A percentile compares a stretch with the other conserved stretches of the same genome.
These are phyloP conservation scores for Nymphaea colorata DNA, from an alignment of 164 flowering plant species.

Conservation along the genomic window DNA sequence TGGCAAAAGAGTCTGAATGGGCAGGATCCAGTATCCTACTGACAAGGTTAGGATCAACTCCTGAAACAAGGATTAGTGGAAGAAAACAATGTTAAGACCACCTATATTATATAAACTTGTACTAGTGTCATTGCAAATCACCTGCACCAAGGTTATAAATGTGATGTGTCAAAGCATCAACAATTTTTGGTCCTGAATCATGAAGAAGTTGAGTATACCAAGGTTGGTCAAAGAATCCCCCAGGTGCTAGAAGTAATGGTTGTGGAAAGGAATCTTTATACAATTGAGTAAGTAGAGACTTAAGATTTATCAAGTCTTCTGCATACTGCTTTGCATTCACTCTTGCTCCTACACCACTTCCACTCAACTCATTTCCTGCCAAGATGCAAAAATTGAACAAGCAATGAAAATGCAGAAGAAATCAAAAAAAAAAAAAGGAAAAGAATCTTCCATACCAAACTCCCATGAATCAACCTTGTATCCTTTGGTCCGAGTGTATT, in stretches of 20 bases:
- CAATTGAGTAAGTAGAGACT: slow-evolving; percentile 32
- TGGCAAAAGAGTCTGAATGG: slow-evolving; percentile 18
- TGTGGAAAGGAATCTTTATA: slow-evolving; percentile 27
- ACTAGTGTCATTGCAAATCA: slow-evolving; percentile 2
- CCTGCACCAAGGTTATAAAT: slow-evolving; percentile 81
- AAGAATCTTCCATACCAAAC: slow-evolving; percentile 37
- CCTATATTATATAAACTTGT: not conserved
- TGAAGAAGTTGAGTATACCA: slow-evolving; percentile 73
- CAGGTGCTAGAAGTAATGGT: slow-evolving; percentile 81
- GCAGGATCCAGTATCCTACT: slow-evolving; percentile 49
- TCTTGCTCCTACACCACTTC: slow-evolving; percentile 67
- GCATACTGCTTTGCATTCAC: slow-evolving; percentile 63
- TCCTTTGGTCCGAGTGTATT: slow-evolving; percentile 70
- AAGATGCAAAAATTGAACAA: not conserved
- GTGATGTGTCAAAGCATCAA: slow-evolving; percentile 71
- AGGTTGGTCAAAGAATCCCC: slow-evolving; percentile 58
- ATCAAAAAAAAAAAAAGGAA: not conserved
- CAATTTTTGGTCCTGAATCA: slow-evolving; percentile 45
- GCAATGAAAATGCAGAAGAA: not conserved
- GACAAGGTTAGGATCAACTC: slow-evolving; percentile 50
- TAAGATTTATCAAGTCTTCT: slow-evolving; percentile 55
- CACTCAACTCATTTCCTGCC: slow-evolving; percentile 89
- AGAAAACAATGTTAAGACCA: not conserved
- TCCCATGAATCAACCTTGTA: slow-evolving; percentile 84
- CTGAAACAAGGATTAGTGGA: slow-evolving; percentile 19